phyloP scores from a whole-genome alignment of 2,329 filamentous ascomycete genomes.

The Stagonosporopsis vannaccii region DNA sequence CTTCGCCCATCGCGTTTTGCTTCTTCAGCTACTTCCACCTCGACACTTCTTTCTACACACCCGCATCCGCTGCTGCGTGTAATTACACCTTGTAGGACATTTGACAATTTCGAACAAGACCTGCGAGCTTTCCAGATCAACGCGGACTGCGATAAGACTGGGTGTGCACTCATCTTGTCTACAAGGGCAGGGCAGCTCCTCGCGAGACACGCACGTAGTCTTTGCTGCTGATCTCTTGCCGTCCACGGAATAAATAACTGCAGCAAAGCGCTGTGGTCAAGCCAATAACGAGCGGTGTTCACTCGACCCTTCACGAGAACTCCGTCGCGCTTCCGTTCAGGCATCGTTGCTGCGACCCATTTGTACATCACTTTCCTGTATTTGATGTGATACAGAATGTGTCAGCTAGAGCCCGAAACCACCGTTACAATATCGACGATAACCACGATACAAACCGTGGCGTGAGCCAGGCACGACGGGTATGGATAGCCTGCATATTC shows the following conservation, averaged over 20 bases:
- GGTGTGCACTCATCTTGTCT: background rate
- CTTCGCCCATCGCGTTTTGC: background rate
- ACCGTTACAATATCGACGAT: background rate
- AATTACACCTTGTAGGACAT: background rate
- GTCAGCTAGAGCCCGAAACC: background rate
- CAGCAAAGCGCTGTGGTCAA: background rate
- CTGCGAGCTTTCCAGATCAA: background rate
- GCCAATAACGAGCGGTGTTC: background rate
- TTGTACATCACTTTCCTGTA: background rate
- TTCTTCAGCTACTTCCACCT: background rate
- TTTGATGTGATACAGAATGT: background rate
- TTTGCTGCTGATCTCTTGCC: background rate
- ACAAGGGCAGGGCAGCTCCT: background rate
- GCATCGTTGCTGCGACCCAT: background rate
- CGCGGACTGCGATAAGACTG: background rate
- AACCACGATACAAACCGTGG: background rate
- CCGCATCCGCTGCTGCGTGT: background rate
- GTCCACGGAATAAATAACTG: background rate
- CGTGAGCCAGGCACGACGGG: background rate
- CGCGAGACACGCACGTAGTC: too few relatives aligned
- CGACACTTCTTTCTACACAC: background rate
- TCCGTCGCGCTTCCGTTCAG: background rate
- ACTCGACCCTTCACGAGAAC: background rate
- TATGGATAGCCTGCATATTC: background rate
- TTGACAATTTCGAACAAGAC: background rate